Evolutionary conservation across 345 rosid species (phyloP).

Genomic region (Pelargonium nanum): DNA sequence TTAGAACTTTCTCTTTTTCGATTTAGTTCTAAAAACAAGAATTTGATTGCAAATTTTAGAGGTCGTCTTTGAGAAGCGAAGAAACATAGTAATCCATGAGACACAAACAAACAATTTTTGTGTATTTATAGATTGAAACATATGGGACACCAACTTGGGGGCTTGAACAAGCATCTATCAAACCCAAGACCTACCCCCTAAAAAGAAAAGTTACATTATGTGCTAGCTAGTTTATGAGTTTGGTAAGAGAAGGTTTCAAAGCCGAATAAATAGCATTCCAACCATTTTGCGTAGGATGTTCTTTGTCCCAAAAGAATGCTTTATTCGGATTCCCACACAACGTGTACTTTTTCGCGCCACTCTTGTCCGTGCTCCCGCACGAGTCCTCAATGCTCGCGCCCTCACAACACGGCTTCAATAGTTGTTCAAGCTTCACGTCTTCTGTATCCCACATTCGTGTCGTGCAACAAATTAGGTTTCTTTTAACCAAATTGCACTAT

Average conservation of each 20-base stretch:
- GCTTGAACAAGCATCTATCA: no score
- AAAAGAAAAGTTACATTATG: no score
- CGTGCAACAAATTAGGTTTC: no score
- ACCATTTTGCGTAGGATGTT: constrained; percentile 42
- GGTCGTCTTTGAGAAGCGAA: no score
- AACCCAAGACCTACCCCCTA: neutral
- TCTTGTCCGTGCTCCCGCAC: constrained; percentile 27
- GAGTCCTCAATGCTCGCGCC: constrained; percentile 13
- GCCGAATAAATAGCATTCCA: constrained; percentile 22
- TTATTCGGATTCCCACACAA: constrained; percentile 28
- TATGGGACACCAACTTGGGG: no score
- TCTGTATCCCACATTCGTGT: neutral
- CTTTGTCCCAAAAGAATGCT: constrained; percentile 38
- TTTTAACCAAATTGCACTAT: no score
- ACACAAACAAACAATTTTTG: no score
- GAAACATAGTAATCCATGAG: no score
- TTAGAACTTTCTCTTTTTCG: no score
- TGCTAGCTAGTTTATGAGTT: neutral
- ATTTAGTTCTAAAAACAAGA: no score
- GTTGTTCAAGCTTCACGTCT: neutral
- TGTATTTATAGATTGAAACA: no score
- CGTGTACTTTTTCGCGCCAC: constrained; percentile 24
- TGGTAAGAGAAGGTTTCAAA: constrained; percentile 15
- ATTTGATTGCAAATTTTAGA: no score
- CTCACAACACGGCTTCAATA: constrained; percentile 35